Evolutionary conservation across 1,284 basidiomycete genomes (phyloP).

Genomic region (Ceratobasidium sp.): DNA sequence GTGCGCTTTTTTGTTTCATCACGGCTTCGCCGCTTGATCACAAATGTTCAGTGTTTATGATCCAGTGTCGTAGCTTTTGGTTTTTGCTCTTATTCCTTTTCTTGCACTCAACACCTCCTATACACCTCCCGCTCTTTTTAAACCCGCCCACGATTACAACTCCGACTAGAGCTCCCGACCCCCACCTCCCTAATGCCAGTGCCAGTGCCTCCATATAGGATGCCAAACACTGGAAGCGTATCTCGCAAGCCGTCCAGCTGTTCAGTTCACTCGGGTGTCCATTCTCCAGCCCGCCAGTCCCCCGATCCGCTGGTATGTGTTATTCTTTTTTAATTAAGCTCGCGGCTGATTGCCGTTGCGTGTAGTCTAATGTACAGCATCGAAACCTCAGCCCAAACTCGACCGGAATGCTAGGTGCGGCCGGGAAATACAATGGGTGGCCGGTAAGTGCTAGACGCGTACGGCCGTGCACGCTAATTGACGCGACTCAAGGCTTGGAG

Average conservation of each 20-base stretch:
- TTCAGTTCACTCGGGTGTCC: constrained; percentile 65
- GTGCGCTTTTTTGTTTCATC: constrained; percentile 17
- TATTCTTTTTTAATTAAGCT: background rate
- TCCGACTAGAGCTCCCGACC: constrained; percentile 32
- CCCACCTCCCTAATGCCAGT: constrained; percentile 35
- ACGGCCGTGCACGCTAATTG: constrained; percentile 31
- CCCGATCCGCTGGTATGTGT: constrained; percentile 28
- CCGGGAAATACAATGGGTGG: constrained; percentile 61
- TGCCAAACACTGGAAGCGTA: constrained; percentile 57
- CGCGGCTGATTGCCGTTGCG: background rate
- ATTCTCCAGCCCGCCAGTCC: constrained; percentile 58
- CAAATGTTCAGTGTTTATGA: background rate
- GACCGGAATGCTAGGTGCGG: constrained; percentile 23
- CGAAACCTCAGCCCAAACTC: constrained; percentile 35
- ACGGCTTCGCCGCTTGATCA: background rate
- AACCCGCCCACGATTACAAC: constrained; percentile 28
- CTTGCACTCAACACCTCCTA: too few relatives aligned
- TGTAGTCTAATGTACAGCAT: constrained; percentile 18
- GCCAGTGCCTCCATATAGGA: constrained; percentile 53
- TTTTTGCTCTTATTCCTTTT: constrained; percentile 41
- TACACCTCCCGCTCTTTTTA: background rate
- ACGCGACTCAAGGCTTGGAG: constrained; percentile 63
- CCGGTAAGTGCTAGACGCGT: constrained; percentile 58
- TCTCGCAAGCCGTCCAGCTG: constrained; percentile 72
- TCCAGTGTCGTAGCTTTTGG: constrained; percentile 38